Evolutionary conservation across 257 asterid genomes (phyloP).

Genomic region (Nyctanthes arbortristis): DNA sequence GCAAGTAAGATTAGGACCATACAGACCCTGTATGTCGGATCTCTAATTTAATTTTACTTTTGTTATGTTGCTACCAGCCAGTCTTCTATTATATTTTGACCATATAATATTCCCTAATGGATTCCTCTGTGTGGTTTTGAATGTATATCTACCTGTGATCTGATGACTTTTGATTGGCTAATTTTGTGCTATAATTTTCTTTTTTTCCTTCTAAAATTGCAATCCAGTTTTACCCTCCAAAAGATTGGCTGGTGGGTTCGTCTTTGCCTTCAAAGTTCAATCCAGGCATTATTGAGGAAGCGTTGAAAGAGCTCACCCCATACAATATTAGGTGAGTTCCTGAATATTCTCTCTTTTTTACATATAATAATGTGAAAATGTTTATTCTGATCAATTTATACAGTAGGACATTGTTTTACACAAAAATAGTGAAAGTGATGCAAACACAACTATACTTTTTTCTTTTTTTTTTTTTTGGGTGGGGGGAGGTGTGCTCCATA

Average conservation of each 20-base stretch:
- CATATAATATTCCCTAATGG: not conserved
- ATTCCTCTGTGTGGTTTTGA: not conserved
- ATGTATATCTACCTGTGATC: not conserved
- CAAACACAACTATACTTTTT: not conserved
- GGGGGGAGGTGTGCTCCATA: too few species aligned
- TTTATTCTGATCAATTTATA: not conserved
- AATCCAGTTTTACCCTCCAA: slow-evolving; percentile 77
- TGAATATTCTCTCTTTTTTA: not conserved
- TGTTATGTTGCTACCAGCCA: slow-evolving; percentile 17
- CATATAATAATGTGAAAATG: not conserved
- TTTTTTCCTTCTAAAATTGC: slow-evolving; percentile 22
- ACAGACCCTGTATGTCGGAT: not conserved
- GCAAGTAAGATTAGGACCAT: not conserved
- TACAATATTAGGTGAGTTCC: slow-evolving; percentile 63
- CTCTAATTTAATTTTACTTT: not conserved
- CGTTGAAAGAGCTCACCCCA: slow-evolving; percentile 77
- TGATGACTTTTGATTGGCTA: slow-evolving; percentile 7
- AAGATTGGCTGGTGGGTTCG: slow-evolving; percentile 95
- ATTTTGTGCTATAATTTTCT: slow-evolving; percentile 26
- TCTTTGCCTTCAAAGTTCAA: slow-evolving; percentile 79
- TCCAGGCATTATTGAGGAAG: slow-evolving; percentile 56
- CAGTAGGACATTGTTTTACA: not conserved
- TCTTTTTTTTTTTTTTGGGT: too few species aligned
- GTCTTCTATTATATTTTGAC: slow-evolving; percentile 15
- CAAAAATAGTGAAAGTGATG: not conserved